These are phyloP conservation scores for Hymenoscyphus infarciens DNA, from an alignment of 2,329 filamentous ascomycete species.

Conservation along the genomic window DNA sequence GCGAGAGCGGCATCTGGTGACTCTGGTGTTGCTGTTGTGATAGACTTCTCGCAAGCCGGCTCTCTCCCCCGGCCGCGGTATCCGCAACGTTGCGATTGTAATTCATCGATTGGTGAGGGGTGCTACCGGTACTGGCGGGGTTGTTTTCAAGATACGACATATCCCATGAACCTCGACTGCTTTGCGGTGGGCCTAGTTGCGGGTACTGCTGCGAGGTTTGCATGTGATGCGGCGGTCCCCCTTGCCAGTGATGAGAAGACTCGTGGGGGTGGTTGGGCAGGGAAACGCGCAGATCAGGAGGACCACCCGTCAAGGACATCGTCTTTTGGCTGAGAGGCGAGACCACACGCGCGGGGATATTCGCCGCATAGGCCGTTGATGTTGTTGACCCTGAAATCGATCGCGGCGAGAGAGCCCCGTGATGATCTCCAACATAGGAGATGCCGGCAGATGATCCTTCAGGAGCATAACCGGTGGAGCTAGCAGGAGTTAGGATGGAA, in stretches of 20 bases:
- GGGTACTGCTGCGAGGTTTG: slow-evolving; percentile 26
- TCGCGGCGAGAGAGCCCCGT: slow-evolving; percentile 33
- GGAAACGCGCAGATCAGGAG: slow-evolving; percentile 31
- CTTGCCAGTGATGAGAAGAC: slow-evolving; percentile 29
- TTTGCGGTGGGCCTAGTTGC: slow-evolving; percentile 20
- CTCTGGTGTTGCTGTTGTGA: slow-evolving; percentile 25
- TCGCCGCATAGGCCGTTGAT: slow-evolving; percentile 28
- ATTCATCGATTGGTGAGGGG: slow-evolving; percentile 23
- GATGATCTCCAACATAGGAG: slow-evolving; percentile 32
- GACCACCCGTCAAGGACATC: slow-evolving; percentile 26
- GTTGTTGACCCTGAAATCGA: slow-evolving; percentile 32
- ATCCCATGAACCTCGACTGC: slow-evolving; percentile 33
- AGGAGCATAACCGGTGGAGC: slow-evolving; percentile 33
- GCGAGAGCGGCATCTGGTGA: slow-evolving; percentile 32
- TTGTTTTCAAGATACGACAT: slow-evolving; percentile 35
- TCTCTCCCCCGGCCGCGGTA: slow-evolving; percentile 26
- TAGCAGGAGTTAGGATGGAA: slow-evolving; percentile 35
- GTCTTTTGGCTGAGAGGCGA: slow-evolving; percentile 32
- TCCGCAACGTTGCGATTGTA: slow-evolving; percentile 29
- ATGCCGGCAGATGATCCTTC: slow-evolving; percentile 30
- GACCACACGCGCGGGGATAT: slow-evolving; percentile 27
- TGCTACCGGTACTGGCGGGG: slow-evolving; percentile 29
- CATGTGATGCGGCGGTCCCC: slow-evolving; percentile 30
- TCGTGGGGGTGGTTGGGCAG: slow-evolving; percentile 29
- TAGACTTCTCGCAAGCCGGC: slow-evolving; percentile 24